These are phyloP conservation scores for Ganoderma lucidum DNA, from an alignment of 1,284 basidiomycete species.

Conservation along the genomic window DNA sequence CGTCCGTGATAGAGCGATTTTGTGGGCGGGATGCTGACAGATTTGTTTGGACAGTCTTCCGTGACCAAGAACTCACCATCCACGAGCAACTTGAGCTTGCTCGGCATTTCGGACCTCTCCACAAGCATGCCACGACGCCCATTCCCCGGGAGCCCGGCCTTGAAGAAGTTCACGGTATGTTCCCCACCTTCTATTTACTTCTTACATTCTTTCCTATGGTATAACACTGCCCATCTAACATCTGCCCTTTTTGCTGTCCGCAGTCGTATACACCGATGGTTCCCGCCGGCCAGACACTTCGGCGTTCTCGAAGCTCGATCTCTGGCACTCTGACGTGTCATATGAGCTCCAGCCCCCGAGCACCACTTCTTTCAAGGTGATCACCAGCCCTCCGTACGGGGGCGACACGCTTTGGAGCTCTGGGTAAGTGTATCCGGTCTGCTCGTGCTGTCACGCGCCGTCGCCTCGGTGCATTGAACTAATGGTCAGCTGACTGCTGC, in stretches of 20 bases:
- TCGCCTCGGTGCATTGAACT: conserved; percentile 4
- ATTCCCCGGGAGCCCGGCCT: conserved; percentile 74
- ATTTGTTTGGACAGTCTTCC: conserved; percentile 59
- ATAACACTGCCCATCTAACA: background rate
- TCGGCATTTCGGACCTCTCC: conserved; percentile 79
- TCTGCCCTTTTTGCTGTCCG: conserved; percentile 17
- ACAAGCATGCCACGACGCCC: conserved; percentile 85
- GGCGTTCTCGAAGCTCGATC: conserved; percentile 77
- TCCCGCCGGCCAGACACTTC: conserved; percentile 73
- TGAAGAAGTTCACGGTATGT: conserved; percentile 80
- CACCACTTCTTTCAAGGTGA: conserved; percentile 72
- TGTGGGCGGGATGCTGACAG: conserved; percentile 18
- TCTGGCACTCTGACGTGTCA: conserved; percentile 86
- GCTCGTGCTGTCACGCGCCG: conserved; percentile 1
- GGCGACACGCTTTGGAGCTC: conserved; percentile 80
- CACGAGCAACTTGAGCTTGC: conserved; percentile 78
- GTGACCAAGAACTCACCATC: conserved; percentile 74
- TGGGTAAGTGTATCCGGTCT: conserved; percentile 49
- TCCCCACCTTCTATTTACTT: background rate
- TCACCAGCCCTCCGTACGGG: conserved; percentile 69
- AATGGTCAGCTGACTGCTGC: conserved; percentile 28
- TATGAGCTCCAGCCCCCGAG: conserved; percentile 83
- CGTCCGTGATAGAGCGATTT: conserved; percentile 22
- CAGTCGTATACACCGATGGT: conserved; percentile 76
- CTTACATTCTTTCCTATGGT: background rate